Evolutionary conservation across 2,329 filamentous ascomycete species (phyloP).

Genomic region (Aspergillus sp.): DNA sequence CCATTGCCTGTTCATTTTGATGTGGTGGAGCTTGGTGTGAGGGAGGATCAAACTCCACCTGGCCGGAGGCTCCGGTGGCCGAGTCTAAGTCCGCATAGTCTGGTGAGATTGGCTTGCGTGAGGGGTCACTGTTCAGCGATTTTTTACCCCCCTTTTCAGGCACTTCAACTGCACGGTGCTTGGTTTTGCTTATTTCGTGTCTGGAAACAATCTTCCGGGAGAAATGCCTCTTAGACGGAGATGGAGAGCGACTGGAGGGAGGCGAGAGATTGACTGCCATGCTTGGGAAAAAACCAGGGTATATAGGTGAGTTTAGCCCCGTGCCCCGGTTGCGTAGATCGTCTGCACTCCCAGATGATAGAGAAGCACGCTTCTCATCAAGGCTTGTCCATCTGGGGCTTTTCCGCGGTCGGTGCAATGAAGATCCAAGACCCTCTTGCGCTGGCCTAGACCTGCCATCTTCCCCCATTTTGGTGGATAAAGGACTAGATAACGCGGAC

Average conservation of each 20-base stretch:
- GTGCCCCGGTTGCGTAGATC: constrained; percentile 31
- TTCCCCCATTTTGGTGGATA: neutral
- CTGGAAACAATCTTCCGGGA: constrained; percentile 34
- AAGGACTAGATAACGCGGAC: constrained; percentile 6
- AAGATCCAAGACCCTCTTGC: neutral
- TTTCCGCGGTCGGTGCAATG: constrained; percentile 1
- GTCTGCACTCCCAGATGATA: constrained; percentile 45
- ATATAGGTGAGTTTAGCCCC: constrained; percentile 32
- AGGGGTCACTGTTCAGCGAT: constrained; percentile 10
- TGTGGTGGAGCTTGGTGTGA: constrained; percentile 19
- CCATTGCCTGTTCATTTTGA: constrained; percentile 16
- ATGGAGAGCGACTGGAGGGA: constrained; percentile 53
- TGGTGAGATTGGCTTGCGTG: constrained; percentile 10
- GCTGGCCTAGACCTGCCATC: neutral
- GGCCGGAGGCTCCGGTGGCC: constrained; percentile 8
- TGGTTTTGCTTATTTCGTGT: constrained; percentile 32
- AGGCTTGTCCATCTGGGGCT: constrained; percentile 40
- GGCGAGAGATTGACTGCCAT: constrained; percentile 58
- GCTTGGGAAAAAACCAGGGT: constrained; percentile 45
- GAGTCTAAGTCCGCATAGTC: constrained; percentile 6
- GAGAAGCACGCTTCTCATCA: constrained; percentile 45
- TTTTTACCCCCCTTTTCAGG: constrained; percentile 4
- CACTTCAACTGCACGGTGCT: constrained; percentile 32
- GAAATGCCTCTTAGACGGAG: constrained; percentile 53
- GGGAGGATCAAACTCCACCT: constrained; percentile 22